These are phyloP conservation scores for Limonium bicolor DNA, from an alignment of 148 eudicot species.

Conservation along the genomic window DNA sequence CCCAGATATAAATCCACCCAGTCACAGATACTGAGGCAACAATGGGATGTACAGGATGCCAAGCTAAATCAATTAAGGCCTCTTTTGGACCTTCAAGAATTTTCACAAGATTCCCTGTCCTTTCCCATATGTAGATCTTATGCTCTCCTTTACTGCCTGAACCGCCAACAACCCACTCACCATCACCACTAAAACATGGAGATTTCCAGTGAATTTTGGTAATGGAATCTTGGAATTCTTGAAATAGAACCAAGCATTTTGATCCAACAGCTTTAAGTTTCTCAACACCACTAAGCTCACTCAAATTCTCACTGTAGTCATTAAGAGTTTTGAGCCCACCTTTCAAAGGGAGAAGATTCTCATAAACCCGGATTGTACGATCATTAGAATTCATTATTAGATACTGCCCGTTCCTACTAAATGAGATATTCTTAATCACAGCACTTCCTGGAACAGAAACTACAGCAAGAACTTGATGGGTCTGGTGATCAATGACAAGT, in stretches of 20 bases:
- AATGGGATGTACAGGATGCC: conserved; percentile 91
- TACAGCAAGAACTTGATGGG: conserved; percentile 36
- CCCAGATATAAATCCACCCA: conserved; percentile 90
- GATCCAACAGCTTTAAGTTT: conserved; percentile 62
- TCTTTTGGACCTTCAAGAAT: conserved; percentile 96
- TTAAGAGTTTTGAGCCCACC: conserved; percentile 40
- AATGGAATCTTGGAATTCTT: conserved; percentile 89
- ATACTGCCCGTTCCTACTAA: conserved; percentile 67
- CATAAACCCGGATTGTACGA: conserved; percentile 75
- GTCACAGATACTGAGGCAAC: conserved; percentile 82
- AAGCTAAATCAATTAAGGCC: conserved; percentile 81
- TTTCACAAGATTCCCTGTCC: conserved; percentile 93
- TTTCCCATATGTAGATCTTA: conserved; percentile 91
- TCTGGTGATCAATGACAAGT: conserved; percentile 53
- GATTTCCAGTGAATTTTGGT: conserved; percentile 93
- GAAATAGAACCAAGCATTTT: conserved; percentile 61
- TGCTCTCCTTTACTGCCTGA: conserved; percentile 97
- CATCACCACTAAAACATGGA: conserved; percentile 94
- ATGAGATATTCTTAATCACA: conserved; percentile 66
- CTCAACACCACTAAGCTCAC: conserved; percentile 38
- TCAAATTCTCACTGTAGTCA: conserved; percentile 15
- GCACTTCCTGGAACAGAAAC: conserved; percentile 55
- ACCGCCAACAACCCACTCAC: conserved; percentile 97
- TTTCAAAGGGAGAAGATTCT: conserved; percentile 63
- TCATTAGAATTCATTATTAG: conserved; percentile 95